Evolutionary conservation across 2,329 filamentous ascomycete species (phyloP), one percentile per base, ranked within the genome.

Genomic region (Alternaria panax): DNA sequence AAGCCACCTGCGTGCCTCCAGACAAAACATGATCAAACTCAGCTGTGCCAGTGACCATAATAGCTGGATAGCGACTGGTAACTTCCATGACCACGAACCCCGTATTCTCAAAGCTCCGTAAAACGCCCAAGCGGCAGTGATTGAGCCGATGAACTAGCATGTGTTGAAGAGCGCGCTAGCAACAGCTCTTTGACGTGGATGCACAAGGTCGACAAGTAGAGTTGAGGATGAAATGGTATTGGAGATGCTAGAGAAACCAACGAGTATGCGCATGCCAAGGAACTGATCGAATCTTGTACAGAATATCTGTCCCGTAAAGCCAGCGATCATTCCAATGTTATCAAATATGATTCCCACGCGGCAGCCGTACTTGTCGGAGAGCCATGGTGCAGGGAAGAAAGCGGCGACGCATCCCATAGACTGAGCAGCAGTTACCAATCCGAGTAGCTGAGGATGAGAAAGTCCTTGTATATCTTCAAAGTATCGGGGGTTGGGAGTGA

Each of bases 1-100:
- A n/a, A 87, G 77, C 86, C 86, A 88, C 52, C 86, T 80, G 2
- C 87, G 87, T 0, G 82, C 85, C 62, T 89, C 87, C 0, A 87
- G 86, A 5, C 65, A 68, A 12, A 59, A 56, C 7, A 38, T 45
- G 6, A 60, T 36, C n/a, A 61, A 11, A 12, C 24, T 14, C n/a
- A 60, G 16, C 43, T 67, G 64, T 7, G 38, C 42, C 4, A 58
- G 32, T 0, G 52, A 52, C 60, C 60, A 65, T 7, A 63, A 38
- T 7, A 62, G 20, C 36, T 63, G 62, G 0, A 63, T 30, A 2
- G 63, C 57, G 9, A 67, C 57, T 0, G 64, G 64, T 14, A 60
- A 18, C 7, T 51, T 40, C 62, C 64, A 66, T 11, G 62, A 65
- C 63, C 65, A 67, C 9, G 53, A 60, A 22, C 51, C 57, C 14